Percentiles rank a stretch among this genome's conserved stretches.
Evolutionary conservation across 768 basidiomycete genomes (phyloP).

Genomic region (Kwoniella dejecticola): DNA sequence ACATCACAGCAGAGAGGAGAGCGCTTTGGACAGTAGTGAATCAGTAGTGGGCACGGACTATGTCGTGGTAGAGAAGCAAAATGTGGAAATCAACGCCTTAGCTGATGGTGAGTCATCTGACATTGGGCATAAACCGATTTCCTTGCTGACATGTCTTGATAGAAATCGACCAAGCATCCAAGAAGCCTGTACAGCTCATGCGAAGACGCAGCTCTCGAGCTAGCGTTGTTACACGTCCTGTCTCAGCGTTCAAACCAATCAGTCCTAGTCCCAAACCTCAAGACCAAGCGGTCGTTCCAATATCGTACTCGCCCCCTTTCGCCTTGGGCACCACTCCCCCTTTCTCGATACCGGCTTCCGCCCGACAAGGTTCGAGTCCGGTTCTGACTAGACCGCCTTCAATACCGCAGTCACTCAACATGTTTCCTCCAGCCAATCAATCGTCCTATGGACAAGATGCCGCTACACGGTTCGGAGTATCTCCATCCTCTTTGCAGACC

Average conservation of each 20-base stretch:
- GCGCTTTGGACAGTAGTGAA: constrained; percentile 32
- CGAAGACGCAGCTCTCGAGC: constrained; percentile 54
- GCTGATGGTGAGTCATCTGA: constrained; percentile 72
- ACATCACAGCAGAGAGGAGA: constrained; percentile 31
- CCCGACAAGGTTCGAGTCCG: constrained; percentile 22
- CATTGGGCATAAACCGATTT: background rate
- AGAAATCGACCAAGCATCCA: constrained; percentile 58
- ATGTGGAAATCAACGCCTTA: constrained; percentile 86
- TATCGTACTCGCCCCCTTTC: constrained; percentile 54
- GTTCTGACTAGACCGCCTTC: constrained; percentile 30
- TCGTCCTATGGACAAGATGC: constrained; percentile 39
- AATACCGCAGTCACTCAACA: constrained; percentile 26
- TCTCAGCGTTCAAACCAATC: constrained; percentile 50
- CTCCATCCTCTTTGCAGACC: constrained; percentile 48
- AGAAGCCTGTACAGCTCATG: constrained; percentile 49
- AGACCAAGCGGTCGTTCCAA: constrained; percentile 24
- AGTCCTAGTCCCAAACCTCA: constrained; percentile 5
- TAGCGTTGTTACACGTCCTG: constrained; percentile 46
- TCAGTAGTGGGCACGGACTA: constrained; percentile 65
- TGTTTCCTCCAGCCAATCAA: constrained; percentile 39
- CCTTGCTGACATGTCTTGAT: background rate
- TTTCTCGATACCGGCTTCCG: constrained; percentile 50
- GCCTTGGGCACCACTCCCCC: constrained; percentile 56
- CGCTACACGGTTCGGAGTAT: constrained; percentile 43
- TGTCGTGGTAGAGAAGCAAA: constrained; percentile 87